Base-by-base conservation (phyloP, 768 basidiomycete species). In the Peribolospora baueri region DNA sequence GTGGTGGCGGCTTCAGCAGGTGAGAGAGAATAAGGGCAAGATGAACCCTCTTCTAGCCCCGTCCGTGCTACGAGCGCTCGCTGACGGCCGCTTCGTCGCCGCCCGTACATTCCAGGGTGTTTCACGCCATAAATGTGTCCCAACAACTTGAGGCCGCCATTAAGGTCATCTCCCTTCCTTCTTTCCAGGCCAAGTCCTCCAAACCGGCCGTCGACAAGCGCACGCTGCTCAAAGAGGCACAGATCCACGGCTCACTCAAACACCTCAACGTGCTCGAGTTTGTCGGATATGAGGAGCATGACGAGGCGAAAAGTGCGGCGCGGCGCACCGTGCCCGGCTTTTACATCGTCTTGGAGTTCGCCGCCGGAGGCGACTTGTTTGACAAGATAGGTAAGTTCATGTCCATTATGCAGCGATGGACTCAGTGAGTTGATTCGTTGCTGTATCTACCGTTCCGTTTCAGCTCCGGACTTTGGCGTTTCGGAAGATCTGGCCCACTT, bases 291-390 rank as follows among this genome's bases (percentile, higher is more conserved):
- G 58, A 61, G 57, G 56, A 54, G 10, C 38, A 14, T n/a, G 38
- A 51, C 54, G 37, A 39, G 39, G 4, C 10, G 51, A 52, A 6
- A 13, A 37, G 10, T 48, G 4, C 25, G 40, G 37, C n/a, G 4
- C 25, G 46, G 59, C 61, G 37, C 61, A 61, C 3, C 88, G 79
- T 63, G 68, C 79, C 0, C 82, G 83, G 0, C 74, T 50, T 87
- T 25, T 98, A 95, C 65, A 85, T 98, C 75, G 69, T 95, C 14
- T 69, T 98, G 62, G 93, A 97, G 66, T 39, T 53, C 57, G 93
- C 91, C 0, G 78, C 78, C 1, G 90, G 88, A 25, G 93, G 93
- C 0, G 93, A 97, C 67, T 69, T 98, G 41, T 98, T 98, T 66
- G 93, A 98, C 68, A 98, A 95, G 72, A 98, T 98, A 52, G 84